Conservation (phyloP, 106 monocot genomes). For the Dioscorea zingiberensis region DNA sequence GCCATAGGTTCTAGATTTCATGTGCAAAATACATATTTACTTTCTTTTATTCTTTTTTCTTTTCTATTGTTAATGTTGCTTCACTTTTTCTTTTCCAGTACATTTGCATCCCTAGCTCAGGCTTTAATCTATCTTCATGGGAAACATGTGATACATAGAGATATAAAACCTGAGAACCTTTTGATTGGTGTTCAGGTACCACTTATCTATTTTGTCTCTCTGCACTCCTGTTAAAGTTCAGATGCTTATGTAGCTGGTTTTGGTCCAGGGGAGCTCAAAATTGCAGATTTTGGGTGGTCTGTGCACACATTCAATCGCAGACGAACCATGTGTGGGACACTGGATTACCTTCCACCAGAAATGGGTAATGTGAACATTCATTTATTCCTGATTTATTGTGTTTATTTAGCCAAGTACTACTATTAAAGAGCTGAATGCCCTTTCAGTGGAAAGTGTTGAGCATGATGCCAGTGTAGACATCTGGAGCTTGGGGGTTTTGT, state of each 20-base stretch:
- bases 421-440: no score
- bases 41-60: neutral
- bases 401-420: no score
- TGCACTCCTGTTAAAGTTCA: neutral
- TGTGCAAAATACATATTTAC: no score
- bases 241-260: neutral
- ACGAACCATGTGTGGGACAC: constrained; percentile 90
- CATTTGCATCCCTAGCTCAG: constrained; percentile 72
- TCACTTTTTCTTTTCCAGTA: constrained; percentile 39
- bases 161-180: constrained; percentile 98
- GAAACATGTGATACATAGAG: constrained; percentile 98
- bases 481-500: constrained; percentile 94
- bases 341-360: constrained; percentile 98
- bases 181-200: constrained; percentile 79
- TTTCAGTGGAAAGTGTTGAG: constrained; percentile 82
- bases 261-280: constrained; percentile 78
- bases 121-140: constrained; percentile 94
- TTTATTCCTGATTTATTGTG: no score
- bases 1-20: no score
- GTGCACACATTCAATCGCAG: constrained; percentile 94
- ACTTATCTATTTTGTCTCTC: neutral
- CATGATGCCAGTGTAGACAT: constrained; percentile 96
- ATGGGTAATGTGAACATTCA: constrained; percentile 58
- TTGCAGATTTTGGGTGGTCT: constrained; percentile 99
- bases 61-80: neutral